Evolutionary conservation across 352 stramenopile species (phyloP).

Genomic region (Phytopythium aichiense): DNA sequence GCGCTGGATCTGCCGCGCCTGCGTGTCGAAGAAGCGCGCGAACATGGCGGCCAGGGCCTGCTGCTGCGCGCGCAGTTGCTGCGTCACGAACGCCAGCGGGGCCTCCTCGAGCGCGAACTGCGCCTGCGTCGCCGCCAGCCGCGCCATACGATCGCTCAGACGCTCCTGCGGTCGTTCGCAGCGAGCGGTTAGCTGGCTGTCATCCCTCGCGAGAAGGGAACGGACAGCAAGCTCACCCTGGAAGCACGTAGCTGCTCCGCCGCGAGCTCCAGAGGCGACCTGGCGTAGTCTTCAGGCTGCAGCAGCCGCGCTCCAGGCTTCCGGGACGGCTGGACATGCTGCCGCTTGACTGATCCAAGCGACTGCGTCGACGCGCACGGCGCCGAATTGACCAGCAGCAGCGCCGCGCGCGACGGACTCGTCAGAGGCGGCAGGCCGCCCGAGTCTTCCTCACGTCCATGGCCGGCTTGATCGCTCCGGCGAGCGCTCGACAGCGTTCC

Average conservation of each 20-base stretch:
- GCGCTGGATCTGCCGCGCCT: conserved; percentile 73
- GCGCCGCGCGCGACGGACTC: conserved; percentile 11
- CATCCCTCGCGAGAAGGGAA: background rate
- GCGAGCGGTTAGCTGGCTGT: background rate
- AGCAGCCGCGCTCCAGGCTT: conserved; percentile 7
- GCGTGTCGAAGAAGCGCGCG: conserved; percentile 28
- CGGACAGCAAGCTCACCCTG: conserved; percentile 7
- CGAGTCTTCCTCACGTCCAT: conserved; percentile 6
- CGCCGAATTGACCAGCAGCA: conserved; percentile 11
- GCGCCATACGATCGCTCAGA: conserved; percentile 14
- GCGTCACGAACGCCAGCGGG: conserved; percentile 20
- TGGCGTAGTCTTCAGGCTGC: conserved; percentile 23
- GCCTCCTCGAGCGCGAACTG: conserved; percentile 26
- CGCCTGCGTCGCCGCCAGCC: conserved; percentile 31
- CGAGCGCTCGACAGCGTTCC: background rate
- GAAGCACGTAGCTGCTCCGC: conserved; percentile 16
- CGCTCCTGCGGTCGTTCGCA: conserved; percentile 3
- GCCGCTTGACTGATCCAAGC: conserved; percentile 10
- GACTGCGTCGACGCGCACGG: conserved; percentile 8
- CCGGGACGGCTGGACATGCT: conserved; percentile 28
- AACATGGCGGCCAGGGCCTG: conserved; percentile 15
- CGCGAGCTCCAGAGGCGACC: conserved; percentile 22
- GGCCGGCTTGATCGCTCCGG: conserved; percentile 5
- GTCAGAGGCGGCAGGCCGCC: conserved; percentile 11
- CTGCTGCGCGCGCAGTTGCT: conserved; percentile 23